Evolutionary conservation across 2,329 filamentous ascomycete species (phyloP).

Genomic region (Sporothrix brunneoviolacea): DNA sequence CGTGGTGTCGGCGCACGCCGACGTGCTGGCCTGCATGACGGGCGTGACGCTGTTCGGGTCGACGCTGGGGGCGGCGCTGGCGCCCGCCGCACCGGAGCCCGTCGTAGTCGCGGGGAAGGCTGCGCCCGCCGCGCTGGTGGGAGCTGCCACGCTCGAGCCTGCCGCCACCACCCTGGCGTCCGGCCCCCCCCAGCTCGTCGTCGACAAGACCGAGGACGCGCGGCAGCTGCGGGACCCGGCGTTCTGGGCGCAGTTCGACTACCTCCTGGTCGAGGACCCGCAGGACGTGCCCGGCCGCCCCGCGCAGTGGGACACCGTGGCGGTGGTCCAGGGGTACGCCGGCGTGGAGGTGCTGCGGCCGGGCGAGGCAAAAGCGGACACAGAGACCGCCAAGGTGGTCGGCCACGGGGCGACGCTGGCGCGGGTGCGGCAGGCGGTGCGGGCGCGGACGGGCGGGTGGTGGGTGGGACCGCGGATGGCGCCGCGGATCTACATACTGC

Average conservation of each 20-base stretch:
- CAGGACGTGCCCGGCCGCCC: constrained; percentile 28
- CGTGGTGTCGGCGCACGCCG: constrained; percentile 48
- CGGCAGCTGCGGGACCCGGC: constrained; percentile 35
- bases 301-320: constrained; percentile 46
- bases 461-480: constrained; percentile 59
- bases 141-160: constrained; percentile 2
- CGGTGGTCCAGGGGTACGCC: constrained; percentile 49
- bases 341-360: constrained; percentile 54
- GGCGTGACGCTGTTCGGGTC: constrained; percentile 61
- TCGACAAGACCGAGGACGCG: constrained; percentile 58
- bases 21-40: constrained; percentile 64
- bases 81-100: not conserved
- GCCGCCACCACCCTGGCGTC: not conserved
- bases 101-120: constrained; percentile 13
- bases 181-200: constrained; percentile 26
- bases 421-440: constrained; percentile 34
- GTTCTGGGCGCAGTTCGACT: constrained; percentile 62
- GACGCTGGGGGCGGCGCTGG: constrained; percentile 21
- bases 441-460: constrained; percentile 50
- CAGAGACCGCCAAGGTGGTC: constrained; percentile 26
- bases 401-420: constrained; percentile 39
- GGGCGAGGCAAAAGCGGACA: constrained; percentile 26
- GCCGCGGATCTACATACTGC: constrained; percentile 47
- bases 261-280: constrained; percentile 51
- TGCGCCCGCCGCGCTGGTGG: constrained; percentile 25